A percentile compares a stretch with the other conserved stretches of the same genome.
phyloP scores from a whole-genome alignment of 2,329 filamentous ascomycete genomes.

The Fusarium sp. region DNA sequence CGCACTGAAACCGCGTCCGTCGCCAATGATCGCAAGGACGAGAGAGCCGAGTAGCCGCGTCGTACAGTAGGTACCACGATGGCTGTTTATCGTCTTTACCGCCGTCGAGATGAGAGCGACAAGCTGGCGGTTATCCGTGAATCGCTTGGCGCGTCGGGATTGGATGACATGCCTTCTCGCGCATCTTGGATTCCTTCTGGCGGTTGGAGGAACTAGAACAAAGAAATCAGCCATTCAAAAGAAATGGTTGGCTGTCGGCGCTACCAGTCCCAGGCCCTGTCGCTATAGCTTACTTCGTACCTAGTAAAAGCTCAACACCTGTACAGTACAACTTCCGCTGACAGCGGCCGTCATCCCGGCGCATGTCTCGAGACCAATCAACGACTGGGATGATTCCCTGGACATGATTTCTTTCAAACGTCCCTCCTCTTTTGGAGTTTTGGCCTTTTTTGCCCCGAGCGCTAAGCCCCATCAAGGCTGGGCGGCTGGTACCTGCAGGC shows the following conservation, averaged over 20 bases:
- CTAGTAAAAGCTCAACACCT: conserved; percentile 18
- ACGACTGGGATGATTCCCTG: conserved; percentile 8
- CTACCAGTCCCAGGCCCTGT: not conserved
- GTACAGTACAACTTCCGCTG: conserved; percentile 4
- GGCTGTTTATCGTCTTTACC: conserved; percentile 18
- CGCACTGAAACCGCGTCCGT: conserved; percentile 38
- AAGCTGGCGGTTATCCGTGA: conserved; percentile 33
- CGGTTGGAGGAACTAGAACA: conserved; percentile 36
- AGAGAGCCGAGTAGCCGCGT: not conserved
- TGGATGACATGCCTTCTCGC: conserved; percentile 34
- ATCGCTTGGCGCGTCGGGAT: conserved; percentile 30
- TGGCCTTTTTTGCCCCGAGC: conserved; percentile 3
- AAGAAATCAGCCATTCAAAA: conserved; percentile 32
- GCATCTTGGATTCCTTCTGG: conserved; percentile 30
- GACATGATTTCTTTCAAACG: conserved; percentile 24
- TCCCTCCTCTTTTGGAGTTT: conserved; percentile 6
- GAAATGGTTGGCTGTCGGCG: conserved; percentile 16
- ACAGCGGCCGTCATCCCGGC: conserved; percentile 4
- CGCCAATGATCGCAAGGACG: conserved; percentile 13
- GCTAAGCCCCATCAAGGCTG: conserved; percentile 28
- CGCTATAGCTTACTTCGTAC: not conserved
- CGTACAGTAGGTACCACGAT: conserved; percentile 15
- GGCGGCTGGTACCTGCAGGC: conserved; percentile 40
- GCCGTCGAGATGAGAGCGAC: conserved; percentile 7
- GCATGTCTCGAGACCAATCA: conserved; percentile 18